Conservation (phyloP, 768 basidiomycete species). For the Polyporus arcularius region DNA sequence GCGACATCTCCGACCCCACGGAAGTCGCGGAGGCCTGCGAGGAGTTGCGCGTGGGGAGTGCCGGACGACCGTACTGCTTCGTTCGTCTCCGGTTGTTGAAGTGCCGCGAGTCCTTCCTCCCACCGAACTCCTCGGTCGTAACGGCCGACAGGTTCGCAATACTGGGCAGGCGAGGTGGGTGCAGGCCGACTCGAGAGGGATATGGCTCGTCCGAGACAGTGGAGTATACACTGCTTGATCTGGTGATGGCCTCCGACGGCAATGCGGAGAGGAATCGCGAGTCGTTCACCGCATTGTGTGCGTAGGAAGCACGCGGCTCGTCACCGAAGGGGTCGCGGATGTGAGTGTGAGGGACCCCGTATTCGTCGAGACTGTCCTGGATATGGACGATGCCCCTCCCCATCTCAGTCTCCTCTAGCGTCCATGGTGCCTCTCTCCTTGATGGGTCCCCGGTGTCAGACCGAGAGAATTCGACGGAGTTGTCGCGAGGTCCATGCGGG, state of each 20-base stretch:
- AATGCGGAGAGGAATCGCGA: neutral
- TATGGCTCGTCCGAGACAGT: neutral
- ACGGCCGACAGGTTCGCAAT: neutral
- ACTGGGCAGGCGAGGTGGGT: constrained; percentile 17
- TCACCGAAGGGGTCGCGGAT: constrained; percentile 10
- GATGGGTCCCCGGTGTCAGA: neutral
- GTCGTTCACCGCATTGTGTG: neutral
- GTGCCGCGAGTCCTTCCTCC: neutral
- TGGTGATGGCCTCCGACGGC: neutral
- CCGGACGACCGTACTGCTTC: constrained; percentile 11
- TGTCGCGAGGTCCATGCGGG: neutral
- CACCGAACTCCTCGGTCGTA: neutral
- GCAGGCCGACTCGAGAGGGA: neutral
- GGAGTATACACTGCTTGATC: constrained; percentile 22
- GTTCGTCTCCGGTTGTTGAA: neutral
- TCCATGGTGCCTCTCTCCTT: neutral
- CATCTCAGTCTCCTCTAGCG: constrained; percentile 4
- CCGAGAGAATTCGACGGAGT: neutral
- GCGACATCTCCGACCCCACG: constrained; percentile 29
- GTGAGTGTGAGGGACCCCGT: neutral
- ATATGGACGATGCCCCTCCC: constrained; percentile 5
- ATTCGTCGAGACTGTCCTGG: neutral
- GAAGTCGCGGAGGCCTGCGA: constrained; percentile 18
- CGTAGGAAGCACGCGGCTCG: constrained; percentile 2
- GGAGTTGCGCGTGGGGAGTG: constrained; percentile 11